Percentiles rank a stretch among this genome's conserved stretches.
These are phyloP conservation scores for Zizania palustris DNA, from an alignment of 202 grass and related monocot species.

Conservation along the genomic window DNA sequence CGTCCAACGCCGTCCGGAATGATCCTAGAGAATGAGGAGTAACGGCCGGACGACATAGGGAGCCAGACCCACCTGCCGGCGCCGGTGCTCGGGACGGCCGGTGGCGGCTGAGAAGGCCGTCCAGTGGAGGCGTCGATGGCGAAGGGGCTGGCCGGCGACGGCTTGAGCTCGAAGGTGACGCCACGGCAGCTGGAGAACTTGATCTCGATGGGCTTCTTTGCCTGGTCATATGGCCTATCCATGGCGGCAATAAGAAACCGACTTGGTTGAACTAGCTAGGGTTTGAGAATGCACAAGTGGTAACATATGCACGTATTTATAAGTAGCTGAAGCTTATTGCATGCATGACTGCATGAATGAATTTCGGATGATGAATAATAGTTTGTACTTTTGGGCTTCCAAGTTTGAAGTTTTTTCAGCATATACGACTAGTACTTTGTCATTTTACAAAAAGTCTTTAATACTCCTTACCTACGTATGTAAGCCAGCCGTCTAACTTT, in stretches of 20 bases:
- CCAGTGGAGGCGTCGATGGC: neutral
- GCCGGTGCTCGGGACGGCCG: neutral
- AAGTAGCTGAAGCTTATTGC: neutral
- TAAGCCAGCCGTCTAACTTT: no score
- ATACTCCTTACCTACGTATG: no score
- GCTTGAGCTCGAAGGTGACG: conserved; percentile 66
- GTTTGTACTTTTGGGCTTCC: no score
- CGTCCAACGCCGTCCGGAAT: neutral
- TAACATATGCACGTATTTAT: neutral
- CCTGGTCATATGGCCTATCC: conserved; percentile 34
- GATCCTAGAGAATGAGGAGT: conserved; percentile 31
- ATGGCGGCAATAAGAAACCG: conserved; percentile 11
- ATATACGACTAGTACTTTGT: no score
- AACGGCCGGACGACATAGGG: conserved; percentile 18
- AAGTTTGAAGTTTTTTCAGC: no score
- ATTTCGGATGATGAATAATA: neutral
- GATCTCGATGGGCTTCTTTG: conserved; percentile 8
- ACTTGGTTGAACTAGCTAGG: neutral
- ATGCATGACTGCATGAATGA: neutral
- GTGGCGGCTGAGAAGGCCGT: neutral
- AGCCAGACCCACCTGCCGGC: conserved; percentile 52
- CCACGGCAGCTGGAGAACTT: conserved; percentile 73
- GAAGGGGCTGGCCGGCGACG: conserved; percentile 28
- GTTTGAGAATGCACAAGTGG: neutral
- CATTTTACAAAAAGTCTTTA: no score